Conservation (phyloP, 345 rosid genomes). For the Mallotus nudiflorus region DNA sequence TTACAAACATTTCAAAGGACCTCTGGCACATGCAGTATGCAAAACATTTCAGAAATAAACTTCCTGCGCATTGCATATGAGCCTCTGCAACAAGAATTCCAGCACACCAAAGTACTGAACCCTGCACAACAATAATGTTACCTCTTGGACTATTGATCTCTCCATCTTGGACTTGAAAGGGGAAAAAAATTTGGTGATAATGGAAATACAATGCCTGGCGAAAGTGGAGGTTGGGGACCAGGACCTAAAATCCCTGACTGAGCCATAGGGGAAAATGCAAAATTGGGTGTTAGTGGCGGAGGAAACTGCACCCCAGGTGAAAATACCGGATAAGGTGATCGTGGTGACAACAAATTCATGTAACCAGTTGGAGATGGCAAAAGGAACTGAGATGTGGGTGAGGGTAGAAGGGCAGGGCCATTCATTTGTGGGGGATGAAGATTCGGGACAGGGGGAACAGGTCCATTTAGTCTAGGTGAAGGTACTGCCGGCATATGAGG, state of each 20-base stretch:
- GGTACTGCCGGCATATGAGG: slow-evolving; percentile 47
- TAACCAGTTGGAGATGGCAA: slow-evolving; percentile 68
- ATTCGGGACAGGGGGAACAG: slow-evolving; percentile 49
- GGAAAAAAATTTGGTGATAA: slow-evolving; percentile 77
- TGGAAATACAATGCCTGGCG: slow-evolving; percentile 69
- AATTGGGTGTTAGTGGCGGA: slow-evolving; percentile 71
- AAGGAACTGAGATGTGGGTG: slow-evolving; percentile 83
- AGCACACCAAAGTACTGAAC: slow-evolving; percentile 21
- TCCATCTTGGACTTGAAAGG: slow-evolving; percentile 78
- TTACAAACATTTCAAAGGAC: slow-evolving; percentile 14
- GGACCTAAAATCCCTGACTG: slow-evolving; percentile 76
- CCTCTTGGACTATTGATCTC: slow-evolving; percentile 41
- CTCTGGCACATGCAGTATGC: slow-evolving; percentile 31
- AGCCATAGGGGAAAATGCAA: slow-evolving; percentile 60
- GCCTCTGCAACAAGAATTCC: slow-evolving; percentile 17
- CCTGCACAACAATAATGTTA: slow-evolving; percentile 11
- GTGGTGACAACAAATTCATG: slow-evolving; percentile 62
- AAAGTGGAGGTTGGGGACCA: slow-evolving; percentile 73
- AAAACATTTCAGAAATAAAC: slow-evolving; percentile 22
- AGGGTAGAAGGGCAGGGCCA: slow-evolving; percentile 60
- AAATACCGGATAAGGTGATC: slow-evolving; percentile 66
- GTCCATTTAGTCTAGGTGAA: slow-evolving; percentile 61
- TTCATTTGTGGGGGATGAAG: slow-evolving; percentile 59
- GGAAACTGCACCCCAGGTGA: slow-evolving; percentile 87
- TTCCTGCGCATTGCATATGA: slow-evolving; percentile 14